Evolutionary conservation across 805 yeast species (phyloP), one percentile per base, ranked within the genome.

Genomic region (Candida ovalis): DNA sequence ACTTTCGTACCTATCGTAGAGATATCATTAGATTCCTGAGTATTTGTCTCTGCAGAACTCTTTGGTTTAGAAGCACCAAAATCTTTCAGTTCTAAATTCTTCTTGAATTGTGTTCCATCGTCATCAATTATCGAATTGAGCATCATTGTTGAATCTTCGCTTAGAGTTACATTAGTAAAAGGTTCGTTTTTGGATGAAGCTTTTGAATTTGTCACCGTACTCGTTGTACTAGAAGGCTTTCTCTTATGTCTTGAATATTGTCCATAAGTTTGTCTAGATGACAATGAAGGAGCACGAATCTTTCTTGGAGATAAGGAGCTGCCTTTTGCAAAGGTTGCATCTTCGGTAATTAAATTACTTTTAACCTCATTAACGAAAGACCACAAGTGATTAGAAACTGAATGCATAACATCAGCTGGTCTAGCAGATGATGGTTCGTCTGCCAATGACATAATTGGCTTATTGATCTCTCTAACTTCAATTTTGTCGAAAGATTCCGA

Each of bases 291-390:
- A 1, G 66, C 55, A 23, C 67, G 42, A 7, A 25, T 28, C 43
- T 22, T 43, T 37, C 17, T 38, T n/a, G 40, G 37, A n/a, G 50
- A 18, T 22, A 33, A 18, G 4, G 46, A 37, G 10, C 37, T 36
- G 5, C 22, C 15, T 4, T n/a, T 23, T 25, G 9, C n/a, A 9
- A 9, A 23, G 5, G n/a, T 19, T 15, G 28, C 19, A 23, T 56
- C 61, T 7, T 59, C 61, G 28, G 53, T 48, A 17, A 64, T 38
- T 33, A 67, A 50, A 49, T 64, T 64, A 4, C 61, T 52, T 52
- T 73, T 76, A 23, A 77, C 74, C 46, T 76, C 81, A 54, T 69
- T 74, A 8, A 77, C 77, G 58, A 77, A 75, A 2, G 72, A 70
- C 82, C 82, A 77, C 3, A 77, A 44, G 12, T 77, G 73, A 39